Evolutionary conservation across 345 rosid species (phyloP).

Genomic region (Euphorbia lathyris): DNA sequence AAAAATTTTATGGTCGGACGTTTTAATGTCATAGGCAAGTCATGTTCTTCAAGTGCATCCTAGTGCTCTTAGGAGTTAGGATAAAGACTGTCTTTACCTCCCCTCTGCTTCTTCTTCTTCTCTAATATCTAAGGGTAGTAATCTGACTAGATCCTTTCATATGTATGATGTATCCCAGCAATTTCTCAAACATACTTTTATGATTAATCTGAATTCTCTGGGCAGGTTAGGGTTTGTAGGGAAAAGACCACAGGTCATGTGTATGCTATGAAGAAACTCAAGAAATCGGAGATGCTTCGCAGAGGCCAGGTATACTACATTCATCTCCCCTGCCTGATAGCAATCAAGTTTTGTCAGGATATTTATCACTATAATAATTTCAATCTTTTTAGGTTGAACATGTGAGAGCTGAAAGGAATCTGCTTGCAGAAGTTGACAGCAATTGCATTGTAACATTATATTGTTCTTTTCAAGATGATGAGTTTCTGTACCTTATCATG

Average conservation of each 20-base stretch:
- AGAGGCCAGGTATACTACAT: constrained; percentile 76
- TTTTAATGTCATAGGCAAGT: background rate
- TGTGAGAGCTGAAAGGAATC: constrained; percentile 92
- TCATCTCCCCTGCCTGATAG: constrained; percentile 15
- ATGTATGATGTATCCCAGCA: background rate
- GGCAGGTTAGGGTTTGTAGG: constrained; percentile 84
- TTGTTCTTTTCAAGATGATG: constrained; percentile 93
- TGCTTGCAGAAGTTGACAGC: constrained; percentile 96
- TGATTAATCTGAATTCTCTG: constrained; percentile 20
- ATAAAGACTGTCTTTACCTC: no score
- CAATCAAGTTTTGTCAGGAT: constrained; percentile 12
- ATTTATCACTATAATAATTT: constrained; percentile 15
- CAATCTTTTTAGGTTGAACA: constrained; percentile 67
- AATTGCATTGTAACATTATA: constrained; percentile 91
- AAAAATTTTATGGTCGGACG: background rate
- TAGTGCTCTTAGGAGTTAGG: background rate
- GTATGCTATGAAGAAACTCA: constrained; percentile 94
- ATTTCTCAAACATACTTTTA: background rate
- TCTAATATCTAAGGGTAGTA: background rate
- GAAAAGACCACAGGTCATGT: constrained; percentile 88
- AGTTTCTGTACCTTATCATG: constrained; percentile 85
- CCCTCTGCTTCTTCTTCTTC: background rate
- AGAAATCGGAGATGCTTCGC: constrained; percentile 94
- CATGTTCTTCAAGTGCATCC: background rate
- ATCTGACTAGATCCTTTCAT: background rate